phyloP scores from a whole-genome alignment of 148 eudicot species.

The Selenicereus undatus region DNA sequence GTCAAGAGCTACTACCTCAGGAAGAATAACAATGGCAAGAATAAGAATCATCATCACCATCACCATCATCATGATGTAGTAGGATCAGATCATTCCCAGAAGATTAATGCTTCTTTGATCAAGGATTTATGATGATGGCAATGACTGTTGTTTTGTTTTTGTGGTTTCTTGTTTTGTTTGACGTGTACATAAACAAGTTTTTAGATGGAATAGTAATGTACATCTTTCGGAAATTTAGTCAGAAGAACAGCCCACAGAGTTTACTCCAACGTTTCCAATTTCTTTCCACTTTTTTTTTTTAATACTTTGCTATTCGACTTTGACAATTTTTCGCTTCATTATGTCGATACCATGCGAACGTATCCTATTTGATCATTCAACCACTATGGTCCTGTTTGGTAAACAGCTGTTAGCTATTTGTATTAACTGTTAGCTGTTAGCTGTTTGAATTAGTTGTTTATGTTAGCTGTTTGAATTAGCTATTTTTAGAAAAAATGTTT shows the following conservation, averaged over 20 bases:
- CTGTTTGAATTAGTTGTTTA: too few species aligned
- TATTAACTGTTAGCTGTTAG: too few species aligned
- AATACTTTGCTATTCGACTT: background rate
- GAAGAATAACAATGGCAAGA: background rate
- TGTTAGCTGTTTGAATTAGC: too few species aligned
- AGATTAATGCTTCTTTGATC: background rate
- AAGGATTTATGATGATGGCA: background rate
- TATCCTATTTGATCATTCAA: too few species aligned
- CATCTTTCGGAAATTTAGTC: background rate
- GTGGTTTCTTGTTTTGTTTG: background rate
- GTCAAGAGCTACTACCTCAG: slow-evolving; percentile 33
- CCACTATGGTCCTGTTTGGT: too few species aligned
- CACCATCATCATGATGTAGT: background rate
- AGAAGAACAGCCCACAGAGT: background rate
- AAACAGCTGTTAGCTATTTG: too few species aligned
- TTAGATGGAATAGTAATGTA: background rate
- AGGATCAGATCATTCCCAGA: background rate
- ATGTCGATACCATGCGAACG: too few species aligned
- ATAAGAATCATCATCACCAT: background rate
- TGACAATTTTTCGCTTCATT: too few species aligned
- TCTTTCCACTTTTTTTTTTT: too few species aligned
- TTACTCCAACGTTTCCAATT: background rate
- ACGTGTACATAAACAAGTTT: background rate
- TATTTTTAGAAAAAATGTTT: too few species aligned
- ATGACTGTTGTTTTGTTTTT: background rate